These are phyloP conservation scores for Xylaria sp. DNA, from an alignment of 2,329 filamentous ascomycete genomes.

Conservation along the genomic window DNA sequence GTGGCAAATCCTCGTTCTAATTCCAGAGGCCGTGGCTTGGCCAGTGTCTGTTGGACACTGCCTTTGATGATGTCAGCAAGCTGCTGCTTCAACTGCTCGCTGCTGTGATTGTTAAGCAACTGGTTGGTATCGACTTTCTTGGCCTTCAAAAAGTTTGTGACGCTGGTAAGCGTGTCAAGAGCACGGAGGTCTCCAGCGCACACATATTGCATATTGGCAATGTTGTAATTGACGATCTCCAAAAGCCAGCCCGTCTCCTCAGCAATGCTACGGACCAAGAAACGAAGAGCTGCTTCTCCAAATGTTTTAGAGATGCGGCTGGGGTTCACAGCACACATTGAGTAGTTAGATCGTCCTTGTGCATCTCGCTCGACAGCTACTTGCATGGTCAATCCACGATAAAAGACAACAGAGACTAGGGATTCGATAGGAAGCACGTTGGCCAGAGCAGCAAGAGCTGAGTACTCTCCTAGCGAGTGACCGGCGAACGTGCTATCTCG, in stretches of 20 bases:
- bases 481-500: conserved; percentile 97
- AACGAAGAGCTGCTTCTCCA: conserved; percentile 96
- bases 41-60: conserved; percentile 83
- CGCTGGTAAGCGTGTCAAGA: conserved; percentile 74
- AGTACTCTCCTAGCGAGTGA: conserved; percentile 98
- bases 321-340: conserved; percentile 98
- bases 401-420: conserved; percentile 97
- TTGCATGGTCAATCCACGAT: conserved; percentile 98
- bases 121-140: conserved; percentile 97
- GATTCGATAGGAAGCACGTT: conserved; percentile 99
- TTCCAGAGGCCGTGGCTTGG: conserved; percentile 86
- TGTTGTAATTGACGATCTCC: conserved; percentile 98
- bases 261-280: conserved; percentile 93
- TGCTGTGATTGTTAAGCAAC: conserved; percentile 81
- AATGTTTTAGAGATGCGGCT: conserved; percentile 98
- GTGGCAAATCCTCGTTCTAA: conserved; percentile 96
- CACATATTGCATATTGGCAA: conserved; percentile 77
- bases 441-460: conserved; percentile 90
- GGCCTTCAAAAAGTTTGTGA: conserved; percentile 93
- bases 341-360: conserved; percentile 93
- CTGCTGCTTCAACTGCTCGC: conserved; percentile 90
- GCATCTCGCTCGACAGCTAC: conserved; percentile 97
- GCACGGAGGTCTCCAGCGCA: conserved; percentile 73
- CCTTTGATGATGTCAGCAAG: conserved; percentile 89
- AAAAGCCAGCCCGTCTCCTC: conserved; percentile 94